Conservation (phyloP, 352 stramenopile genomes). For the Phytopythium helicoides region DNA sequence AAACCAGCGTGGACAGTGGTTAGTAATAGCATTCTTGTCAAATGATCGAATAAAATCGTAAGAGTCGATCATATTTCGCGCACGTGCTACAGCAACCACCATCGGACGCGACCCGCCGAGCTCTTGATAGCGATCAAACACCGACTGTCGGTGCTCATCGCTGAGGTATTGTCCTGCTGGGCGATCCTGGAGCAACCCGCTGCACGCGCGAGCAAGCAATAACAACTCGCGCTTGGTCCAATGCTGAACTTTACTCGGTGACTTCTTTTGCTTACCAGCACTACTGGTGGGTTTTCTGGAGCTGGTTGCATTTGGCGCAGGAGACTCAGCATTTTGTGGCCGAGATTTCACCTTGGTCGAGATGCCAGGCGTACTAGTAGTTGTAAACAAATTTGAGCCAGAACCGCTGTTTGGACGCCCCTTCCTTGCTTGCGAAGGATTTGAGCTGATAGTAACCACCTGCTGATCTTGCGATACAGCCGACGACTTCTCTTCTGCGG, state of each 20-base stretch:
- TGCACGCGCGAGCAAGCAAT: slow-evolving; percentile 28
- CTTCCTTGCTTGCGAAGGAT: no score
- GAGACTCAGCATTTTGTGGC: neutral
- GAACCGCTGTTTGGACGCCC: no score
- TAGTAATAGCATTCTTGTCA: slow-evolving; percentile 23
- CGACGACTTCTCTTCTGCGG: no score
- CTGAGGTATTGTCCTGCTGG: slow-evolving; percentile 35
- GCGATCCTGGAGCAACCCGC: slow-evolving; percentile 29
- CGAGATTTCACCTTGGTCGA: slow-evolving; percentile 1
- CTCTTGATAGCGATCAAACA: slow-evolving; percentile 33
- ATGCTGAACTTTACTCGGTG: neutral
- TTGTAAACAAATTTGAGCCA: no score
- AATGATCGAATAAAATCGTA: slow-evolving; percentile 49
- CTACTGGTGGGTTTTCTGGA: neutral
- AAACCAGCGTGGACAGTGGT: slow-evolving; percentile 28
- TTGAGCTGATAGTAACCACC: no score
- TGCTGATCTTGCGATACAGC: no score
- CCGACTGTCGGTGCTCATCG: slow-evolving; percentile 36
- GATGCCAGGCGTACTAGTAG: no score
- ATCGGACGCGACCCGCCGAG: slow-evolving; percentile 26
- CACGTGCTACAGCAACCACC: slow-evolving; percentile 19
- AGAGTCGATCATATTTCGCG: slow-evolving; percentile 34
- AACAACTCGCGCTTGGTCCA: slow-evolving; percentile 36
- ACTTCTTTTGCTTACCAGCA: neutral
- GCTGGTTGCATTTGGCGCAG: neutral